Evolutionary conservation across 305 asterid genomes (phyloP).

Genomic region (Fraxinus baroniana): DNA sequence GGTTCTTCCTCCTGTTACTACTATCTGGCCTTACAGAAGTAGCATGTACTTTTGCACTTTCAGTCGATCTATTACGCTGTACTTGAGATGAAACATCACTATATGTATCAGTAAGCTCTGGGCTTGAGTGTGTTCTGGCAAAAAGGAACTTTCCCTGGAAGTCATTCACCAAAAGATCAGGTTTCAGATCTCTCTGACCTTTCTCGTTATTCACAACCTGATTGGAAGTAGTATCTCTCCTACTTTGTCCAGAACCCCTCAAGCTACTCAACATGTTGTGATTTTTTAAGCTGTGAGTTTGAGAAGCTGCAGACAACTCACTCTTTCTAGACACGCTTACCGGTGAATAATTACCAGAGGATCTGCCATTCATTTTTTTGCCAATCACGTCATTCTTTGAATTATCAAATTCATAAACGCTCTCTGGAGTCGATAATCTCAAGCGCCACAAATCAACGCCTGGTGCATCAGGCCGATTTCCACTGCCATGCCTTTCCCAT

Average conservation of each 20-base stretch:
- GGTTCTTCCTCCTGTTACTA: conserved; percentile 46
- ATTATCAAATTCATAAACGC: conserved; percentile 37
- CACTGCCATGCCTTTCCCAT: conserved; percentile 84
- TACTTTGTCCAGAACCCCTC: conserved; percentile 39
- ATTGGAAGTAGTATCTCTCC: conserved; percentile 43
- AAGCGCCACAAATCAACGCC: conserved; percentile 39
- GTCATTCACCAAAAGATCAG: conserved; percentile 58
- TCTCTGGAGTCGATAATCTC: conserved; percentile 44
- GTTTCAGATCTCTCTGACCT: conserved; percentile 54
- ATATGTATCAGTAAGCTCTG: conserved; percentile 83
- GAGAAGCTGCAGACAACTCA: conserved; percentile 46
- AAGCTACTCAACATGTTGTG: conserved; percentile 42
- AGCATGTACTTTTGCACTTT: conserved; percentile 43
- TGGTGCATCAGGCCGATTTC: conserved; percentile 83
- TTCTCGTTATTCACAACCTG: conserved; percentile 45
- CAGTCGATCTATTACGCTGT: conserved; percentile 43
- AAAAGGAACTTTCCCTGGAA: conserved; percentile 60
- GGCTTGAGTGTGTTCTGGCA: conserved; percentile 92
- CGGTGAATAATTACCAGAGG: conserved; percentile 39
- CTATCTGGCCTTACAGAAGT: conserved; percentile 40
- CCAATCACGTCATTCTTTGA: conserved; percentile 31
- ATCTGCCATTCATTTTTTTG: conserved; percentile 41
- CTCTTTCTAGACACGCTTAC: conserved; percentile 33
- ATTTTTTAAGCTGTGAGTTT: conserved; percentile 47
- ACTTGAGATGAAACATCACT: conserved; percentile 33